Conservation (phyloP, 2,329 filamentous ascomycete genomes). For the Ophiosphaerella korrae region DNA sequence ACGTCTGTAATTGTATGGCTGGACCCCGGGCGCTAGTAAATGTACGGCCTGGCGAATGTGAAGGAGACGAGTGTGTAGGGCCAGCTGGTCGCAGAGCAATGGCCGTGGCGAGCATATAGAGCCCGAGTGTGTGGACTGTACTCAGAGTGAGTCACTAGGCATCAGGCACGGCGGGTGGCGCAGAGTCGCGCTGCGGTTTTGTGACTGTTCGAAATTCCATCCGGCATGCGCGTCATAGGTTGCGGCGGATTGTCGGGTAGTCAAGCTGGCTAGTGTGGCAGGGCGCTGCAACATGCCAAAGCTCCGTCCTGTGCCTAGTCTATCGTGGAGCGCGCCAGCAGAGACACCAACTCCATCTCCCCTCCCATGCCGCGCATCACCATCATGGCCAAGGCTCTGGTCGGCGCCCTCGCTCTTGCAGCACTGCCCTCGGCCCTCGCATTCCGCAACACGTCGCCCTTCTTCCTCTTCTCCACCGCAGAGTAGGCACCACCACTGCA, state of each 20-base stretch:
- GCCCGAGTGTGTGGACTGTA: background rate
- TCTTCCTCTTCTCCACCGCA: constrained; percentile 83
- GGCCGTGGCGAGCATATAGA: constrained; percentile 28
- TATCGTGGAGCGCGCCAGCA: constrained; percentile 13
- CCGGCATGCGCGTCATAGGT: constrained; percentile 34
- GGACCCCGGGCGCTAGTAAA: constrained; percentile 31
- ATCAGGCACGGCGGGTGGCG: no score
- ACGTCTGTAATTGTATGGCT: constrained; percentile 3
- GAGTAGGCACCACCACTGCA: constrained; percentile 62
- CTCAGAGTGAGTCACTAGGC: no score
- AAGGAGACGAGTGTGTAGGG: constrained; percentile 10
- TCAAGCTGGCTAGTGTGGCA: background rate
- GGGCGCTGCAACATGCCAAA: constrained; percentile 15
- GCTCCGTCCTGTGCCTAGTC: constrained; percentile 6
- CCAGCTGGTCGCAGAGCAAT: background rate
- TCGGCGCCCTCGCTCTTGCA: constrained; percentile 57
- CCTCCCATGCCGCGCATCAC: constrained; percentile 7
- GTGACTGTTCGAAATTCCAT: constrained; percentile 18
- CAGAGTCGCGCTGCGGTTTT: background rate
- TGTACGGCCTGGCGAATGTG: constrained; percentile 38
- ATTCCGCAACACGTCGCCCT: constrained; percentile 86
- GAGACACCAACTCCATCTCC: constrained; percentile 10
- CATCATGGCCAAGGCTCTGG: constrained; percentile 52
- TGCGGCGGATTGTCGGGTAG: constrained; percentile 9
- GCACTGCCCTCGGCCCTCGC: constrained; percentile 66